These are phyloP conservation scores for Schizochytrium sp. DNA, from an alignment of 108 stramenopile species.

Conservation along the genomic window DNA sequence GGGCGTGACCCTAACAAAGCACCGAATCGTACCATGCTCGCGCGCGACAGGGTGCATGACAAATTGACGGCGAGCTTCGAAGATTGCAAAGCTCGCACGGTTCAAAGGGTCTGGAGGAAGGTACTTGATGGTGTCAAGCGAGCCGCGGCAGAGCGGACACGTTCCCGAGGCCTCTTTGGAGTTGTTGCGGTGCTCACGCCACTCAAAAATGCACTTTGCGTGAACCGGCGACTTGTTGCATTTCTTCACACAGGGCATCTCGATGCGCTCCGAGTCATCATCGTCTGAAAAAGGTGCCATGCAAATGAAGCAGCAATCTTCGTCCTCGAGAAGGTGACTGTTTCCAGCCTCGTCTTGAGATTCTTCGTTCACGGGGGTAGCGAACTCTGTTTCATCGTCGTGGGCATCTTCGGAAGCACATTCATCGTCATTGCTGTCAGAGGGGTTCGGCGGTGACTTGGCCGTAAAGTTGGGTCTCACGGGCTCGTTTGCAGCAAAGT, in stretches of 20 bases:
- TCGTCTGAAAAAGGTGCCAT: neutral
- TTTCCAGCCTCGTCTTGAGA: neutral
- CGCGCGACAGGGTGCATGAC: neutral
- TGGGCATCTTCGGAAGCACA: too few species aligned
- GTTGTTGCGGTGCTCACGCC: neutral
- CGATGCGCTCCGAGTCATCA: neutral
- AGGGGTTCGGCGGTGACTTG: neutral
- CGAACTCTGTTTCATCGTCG: too few species aligned
- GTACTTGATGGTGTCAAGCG: neutral
- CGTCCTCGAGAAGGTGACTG: neutral
- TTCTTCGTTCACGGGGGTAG: neutral
- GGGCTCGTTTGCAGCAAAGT: neutral
- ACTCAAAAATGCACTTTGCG: neutral
- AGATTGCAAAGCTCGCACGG: neutral
- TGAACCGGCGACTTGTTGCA: neutral
- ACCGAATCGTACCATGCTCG: neutral
- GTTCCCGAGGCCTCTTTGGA: neutral
- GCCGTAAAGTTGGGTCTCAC: neutral
- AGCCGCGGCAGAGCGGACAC: neutral
- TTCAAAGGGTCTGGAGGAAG: neutral
- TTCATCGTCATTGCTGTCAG: too few species aligned
- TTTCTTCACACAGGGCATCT: neutral
- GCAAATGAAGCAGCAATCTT: neutral
- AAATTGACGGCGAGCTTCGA: neutral
- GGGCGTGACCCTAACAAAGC: neutral